Base-by-base conservation (phyloP, 1,284 basidiomycete genomes). In the Nidula niveotomentosa region DNA sequence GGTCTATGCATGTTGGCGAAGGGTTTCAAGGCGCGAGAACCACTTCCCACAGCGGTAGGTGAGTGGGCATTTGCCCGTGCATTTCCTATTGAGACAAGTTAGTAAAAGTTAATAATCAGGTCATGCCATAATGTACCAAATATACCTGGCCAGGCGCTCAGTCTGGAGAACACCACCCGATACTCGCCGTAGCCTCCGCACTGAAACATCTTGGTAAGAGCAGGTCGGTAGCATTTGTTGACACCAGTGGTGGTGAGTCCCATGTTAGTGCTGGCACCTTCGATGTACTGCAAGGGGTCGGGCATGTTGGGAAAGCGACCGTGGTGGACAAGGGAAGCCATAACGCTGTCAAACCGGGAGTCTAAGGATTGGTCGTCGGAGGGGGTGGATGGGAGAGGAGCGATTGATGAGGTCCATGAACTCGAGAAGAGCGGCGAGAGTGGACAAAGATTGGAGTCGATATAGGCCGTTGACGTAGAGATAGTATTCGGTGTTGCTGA, bases 51-150 rank as follows among this genome's bases (percentile, higher is more conserved):
- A 98, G 68, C 98, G 95, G 69, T 96, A 98, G 48, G 86, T 85
- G 74, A 98, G 98, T 4, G 96, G 96, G 6, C 94, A 85, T 69
- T 98, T 96, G 57, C 96, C 96, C 13, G 96, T 98, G 71, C 98
- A 96, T 81, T 98, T 98, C 62, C 95, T 96, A 44, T 43, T 60
- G 1, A 30, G 30, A 30, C 3, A 2, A 5, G 1, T 30, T 5
- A 30, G 30, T 2, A 62, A 59, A 60, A 64, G 53, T n/a, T n/a
- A n/a, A n/a, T n/a, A n/a, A n/a, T n/a, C n/a, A n/a, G n/a, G n/a
- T n/a, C n/a, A 30, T 5, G 30, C n/a, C n/a, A n/a, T n/a, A n/a
- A 71, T 78, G 64, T 68, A 94, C 93, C 94, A 81, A 66, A 98
- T 93, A 78, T 98, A 96, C 63, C 96, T 83, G 56, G 96, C 95